A percentile compares a stretch with the other conserved stretches of the same genome.
Conservation (phyloP, 2,329 filamentous ascomycete genomes). For the Paecilomyces dactylethromorphus region DNA sequence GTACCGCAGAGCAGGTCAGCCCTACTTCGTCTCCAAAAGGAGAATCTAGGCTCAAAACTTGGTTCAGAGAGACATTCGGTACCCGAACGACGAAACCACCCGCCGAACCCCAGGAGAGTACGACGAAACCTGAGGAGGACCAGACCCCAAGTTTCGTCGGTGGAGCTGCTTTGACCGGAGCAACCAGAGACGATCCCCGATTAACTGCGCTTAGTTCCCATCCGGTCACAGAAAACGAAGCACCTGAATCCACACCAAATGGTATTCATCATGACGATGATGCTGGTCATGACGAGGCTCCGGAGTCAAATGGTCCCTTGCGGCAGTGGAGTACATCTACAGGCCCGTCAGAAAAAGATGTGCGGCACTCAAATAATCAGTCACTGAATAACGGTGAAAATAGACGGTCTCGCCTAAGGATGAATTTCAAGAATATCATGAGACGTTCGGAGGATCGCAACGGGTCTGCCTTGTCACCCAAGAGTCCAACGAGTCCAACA, state of each 20-base stretch:
- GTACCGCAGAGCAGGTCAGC: slow-evolving; percentile 3
- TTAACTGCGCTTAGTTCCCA: slow-evolving; percentile 24
- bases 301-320: background rate
- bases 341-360: slow-evolving; percentile 1
- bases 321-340: slow-evolving; percentile 10
- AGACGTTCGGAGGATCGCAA: slow-evolving; percentile 8
- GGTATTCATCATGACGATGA: background rate
- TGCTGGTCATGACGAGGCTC: background rate
- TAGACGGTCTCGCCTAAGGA: slow-evolving; percentile 19
- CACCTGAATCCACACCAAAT: slow-evolving; percentile 10
- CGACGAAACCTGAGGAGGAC: background rate
- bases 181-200: slow-evolving; percentile 10
- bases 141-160: slow-evolving; percentile 12
- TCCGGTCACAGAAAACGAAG: slow-evolving; percentile 19
- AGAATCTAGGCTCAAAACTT: slow-evolving; percentile 28
- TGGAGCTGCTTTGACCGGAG: slow-evolving; percentile 13
- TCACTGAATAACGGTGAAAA: slow-evolving; percentile 4
- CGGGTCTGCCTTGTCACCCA: background rate
- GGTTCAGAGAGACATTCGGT: slow-evolving; percentile 25
- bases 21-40: slow-evolving; percentile 14
- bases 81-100: slow-evolving; percentile 18
- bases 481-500: background rate
- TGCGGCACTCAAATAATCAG: slow-evolving; percentile 11
- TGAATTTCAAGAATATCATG: slow-evolving; percentile 20
- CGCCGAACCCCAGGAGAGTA: slow-evolving; percentile 9